A percentile compares a stretch with the other conserved stretches of the same genome.
phyloP scores from a whole-genome alignment of 2,329 filamentous ascomycete species.

The Ophiognomonia clavigignenti-juglandacearum region DNA sequence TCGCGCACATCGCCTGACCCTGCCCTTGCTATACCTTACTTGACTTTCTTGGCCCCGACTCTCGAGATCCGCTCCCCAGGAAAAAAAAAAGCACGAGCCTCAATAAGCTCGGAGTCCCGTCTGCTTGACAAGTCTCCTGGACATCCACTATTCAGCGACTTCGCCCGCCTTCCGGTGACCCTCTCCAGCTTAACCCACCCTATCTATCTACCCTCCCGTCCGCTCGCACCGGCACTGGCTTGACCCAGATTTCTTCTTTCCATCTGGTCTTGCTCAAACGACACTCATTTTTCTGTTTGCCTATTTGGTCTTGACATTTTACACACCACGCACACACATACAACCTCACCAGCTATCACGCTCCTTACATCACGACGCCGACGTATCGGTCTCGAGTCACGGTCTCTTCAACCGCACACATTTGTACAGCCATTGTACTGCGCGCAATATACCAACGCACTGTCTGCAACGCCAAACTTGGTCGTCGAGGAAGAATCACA shows the following conservation, averaged over 20 bases:
- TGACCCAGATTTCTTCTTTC: constrained; percentile 16
- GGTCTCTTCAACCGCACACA: constrained; percentile 5
- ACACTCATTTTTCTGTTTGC: constrained; percentile 30
- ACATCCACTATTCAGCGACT: constrained; percentile 17
- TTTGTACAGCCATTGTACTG: not conserved
- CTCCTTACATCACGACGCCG: constrained; percentile 1
- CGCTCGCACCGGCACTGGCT: constrained; percentile 4
- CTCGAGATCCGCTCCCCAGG: constrained; percentile 2
- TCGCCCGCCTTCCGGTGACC: constrained; percentile 9
- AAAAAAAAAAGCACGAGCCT: constrained; percentile 12
- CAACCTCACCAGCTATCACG: constrained; percentile 7
- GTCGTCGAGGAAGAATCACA: not conserved
- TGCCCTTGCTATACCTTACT: constrained; percentile 25
- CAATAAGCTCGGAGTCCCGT: not conserved
- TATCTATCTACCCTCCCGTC: not conserved
- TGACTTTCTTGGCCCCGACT: constrained; percentile 8
- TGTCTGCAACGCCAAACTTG: not conserved
- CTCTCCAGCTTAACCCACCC: not conserved
- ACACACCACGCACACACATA: not conserved
- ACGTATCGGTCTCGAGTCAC: constrained; percentile 4
- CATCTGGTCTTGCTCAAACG: constrained; percentile 18
- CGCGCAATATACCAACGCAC: not conserved
- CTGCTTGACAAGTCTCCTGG: no score
- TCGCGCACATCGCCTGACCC: no score
- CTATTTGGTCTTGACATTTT: constrained; percentile 13